Evolutionary conservation across 768 basidiomycete genomes (phyloP).

Genomic region (Peribolospora kevripleyi): DNA sequence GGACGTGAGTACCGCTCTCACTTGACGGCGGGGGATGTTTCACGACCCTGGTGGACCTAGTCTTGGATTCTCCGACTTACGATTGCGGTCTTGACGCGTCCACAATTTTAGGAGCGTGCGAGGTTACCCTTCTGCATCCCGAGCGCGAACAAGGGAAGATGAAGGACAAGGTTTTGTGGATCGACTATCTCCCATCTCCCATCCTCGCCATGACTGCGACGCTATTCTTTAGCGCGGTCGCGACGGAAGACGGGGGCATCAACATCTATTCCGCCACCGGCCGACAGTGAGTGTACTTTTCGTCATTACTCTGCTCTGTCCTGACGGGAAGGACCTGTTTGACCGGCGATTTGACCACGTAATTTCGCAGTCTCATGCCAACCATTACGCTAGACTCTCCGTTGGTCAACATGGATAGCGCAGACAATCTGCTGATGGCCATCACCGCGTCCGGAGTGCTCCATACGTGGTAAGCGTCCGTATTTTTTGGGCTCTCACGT

Average conservation of each 20-base stretch:
- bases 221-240: slow-evolving; percentile 43
- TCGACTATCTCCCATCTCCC: slow-evolving; percentile 61
- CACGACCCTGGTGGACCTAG: not conserved
- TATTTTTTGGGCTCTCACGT: slow-evolving; percentile 1
- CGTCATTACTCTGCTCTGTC: not conserved
- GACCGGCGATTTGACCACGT: not conserved
- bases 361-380: slow-evolving; percentile 39
- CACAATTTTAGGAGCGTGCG: slow-evolving; percentile 31
- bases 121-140: slow-evolving; percentile 33
- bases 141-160: slow-evolving; percentile 27
- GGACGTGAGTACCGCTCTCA: slow-evolving; percentile 22
- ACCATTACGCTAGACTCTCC: slow-evolving; percentile 47
- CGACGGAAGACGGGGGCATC: slow-evolving; percentile 53
- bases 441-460: slow-evolving; percentile 48
- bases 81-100: too few relatives aligned
- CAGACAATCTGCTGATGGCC: slow-evolving; percentile 39
- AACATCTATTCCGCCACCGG: slow-evolving; percentile 65
- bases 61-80: not conserved
- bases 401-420: slow-evolving; percentile 41
- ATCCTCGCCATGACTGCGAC: slow-evolving; percentile 45
- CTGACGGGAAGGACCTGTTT: not conserved
- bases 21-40: not conserved
- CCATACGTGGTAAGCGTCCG: slow-evolving; percentile 42
- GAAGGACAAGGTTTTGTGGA: slow-evolving; percentile 40
- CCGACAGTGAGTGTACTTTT: slow-evolving; percentile 33